A percentile compares a stretch with the other conserved stretches of the same genome.
phyloP scores from a whole-genome alignment of 139 green algal genomes.

The Volvox africanus region DNA sequence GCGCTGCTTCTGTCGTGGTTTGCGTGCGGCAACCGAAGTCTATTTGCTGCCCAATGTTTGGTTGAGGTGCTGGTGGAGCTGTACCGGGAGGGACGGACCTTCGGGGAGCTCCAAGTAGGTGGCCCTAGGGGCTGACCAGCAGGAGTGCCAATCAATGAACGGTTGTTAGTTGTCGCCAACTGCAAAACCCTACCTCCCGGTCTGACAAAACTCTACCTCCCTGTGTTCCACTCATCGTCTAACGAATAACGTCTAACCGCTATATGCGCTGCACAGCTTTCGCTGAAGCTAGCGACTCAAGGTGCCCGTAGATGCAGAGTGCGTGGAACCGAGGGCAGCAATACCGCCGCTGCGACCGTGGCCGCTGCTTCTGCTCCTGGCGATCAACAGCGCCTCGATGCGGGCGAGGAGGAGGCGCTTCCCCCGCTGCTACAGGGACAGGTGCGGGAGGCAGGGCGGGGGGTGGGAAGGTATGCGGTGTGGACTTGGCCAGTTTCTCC shows the following conservation, averaged over 20 bases:
- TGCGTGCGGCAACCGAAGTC: conserved; percentile 62
- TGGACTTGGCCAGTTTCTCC: no score
- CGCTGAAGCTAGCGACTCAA: conserved; percentile 17
- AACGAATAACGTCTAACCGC: no score
- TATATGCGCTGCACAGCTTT: not conserved
- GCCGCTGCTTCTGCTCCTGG: conserved; percentile 14
- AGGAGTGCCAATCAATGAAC: not conserved
- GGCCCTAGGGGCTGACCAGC: not conserved
- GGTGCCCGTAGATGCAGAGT: not conserved
- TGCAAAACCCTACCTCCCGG: no score
- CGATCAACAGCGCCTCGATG: not conserved
- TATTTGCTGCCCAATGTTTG: conserved; percentile 78
- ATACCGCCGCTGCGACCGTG: conserved; percentile 15
- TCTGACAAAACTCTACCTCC: no score
- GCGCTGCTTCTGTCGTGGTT: conserved; percentile 70
- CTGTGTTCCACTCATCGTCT: no score
- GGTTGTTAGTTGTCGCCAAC: no score
- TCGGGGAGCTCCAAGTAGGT: conserved; percentile 47
- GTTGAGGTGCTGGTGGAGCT: conserved; percentile 71
- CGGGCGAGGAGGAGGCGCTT: not conserved
- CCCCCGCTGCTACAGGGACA: conserved; percentile 35
- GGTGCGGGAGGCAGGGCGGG: not conserved
- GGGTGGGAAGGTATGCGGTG: not conserved
- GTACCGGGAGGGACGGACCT: conserved; percentile 38
- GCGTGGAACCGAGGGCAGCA: not conserved